These are phyloP conservation scores for Camellia japonica DNA, from an alignment of 148 eudicot species.

Conservation along the genomic window DNA sequence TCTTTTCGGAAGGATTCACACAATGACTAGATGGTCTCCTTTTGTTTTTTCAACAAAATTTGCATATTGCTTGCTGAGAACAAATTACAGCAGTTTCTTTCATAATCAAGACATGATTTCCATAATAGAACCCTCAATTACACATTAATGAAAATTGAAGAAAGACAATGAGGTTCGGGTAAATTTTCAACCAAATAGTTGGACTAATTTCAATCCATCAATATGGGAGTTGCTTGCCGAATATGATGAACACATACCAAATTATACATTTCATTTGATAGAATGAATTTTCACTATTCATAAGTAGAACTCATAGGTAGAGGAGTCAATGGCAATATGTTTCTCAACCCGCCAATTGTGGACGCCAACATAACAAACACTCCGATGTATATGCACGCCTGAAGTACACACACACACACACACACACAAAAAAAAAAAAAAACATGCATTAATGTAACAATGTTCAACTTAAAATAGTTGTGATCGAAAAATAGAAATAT, in stretches of 20 bases:
- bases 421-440: too few relatives aligned
- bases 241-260: neutral
- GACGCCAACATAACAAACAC: constrained; percentile 80
- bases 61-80: too few relatives aligned
- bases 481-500: neutral
- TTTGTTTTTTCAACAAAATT: too few relatives aligned
- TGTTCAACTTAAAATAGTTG: neutral
- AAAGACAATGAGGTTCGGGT: too few relatives aligned
- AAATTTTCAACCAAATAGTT: too few relatives aligned
- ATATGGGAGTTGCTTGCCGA: constrained; percentile 20
- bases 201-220: neutral
- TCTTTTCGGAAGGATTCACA: too few relatives aligned
- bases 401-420: constrained; percentile 13
- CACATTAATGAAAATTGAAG: too few relatives aligned
- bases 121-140: too few relatives aligned
- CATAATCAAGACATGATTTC: too few relatives aligned
- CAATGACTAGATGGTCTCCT: too few relatives aligned
- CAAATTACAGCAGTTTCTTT: too few relatives aligned
- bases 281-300: constrained; percentile 12
- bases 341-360: constrained; percentile 78
- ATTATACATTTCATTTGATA: neutral
- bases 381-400: constrained; percentile 73
- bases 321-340: constrained; percentile 77
- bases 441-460: too few relatives aligned
- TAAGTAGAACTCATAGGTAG: constrained; percentile 70